Percentiles rank a stretch among this genome's conserved stretches.
Conservation (phyloP, 2,329 filamentous ascomycete genomes). For the Leptographium lundbergii region DNA sequence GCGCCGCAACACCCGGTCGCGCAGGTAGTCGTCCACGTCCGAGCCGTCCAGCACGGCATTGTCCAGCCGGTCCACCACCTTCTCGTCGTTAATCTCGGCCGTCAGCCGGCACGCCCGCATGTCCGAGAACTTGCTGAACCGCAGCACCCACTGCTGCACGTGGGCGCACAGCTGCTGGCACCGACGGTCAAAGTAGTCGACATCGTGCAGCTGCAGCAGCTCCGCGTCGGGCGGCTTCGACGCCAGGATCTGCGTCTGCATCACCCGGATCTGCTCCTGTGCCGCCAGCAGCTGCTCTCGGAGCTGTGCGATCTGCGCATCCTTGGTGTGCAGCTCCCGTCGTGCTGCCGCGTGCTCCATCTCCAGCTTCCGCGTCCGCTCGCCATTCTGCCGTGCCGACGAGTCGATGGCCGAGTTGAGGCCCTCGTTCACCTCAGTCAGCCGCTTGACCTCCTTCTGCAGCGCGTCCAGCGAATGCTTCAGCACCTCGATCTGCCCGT, state of each 20-base stretch:
- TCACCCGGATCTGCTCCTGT: conserved; percentile 44
- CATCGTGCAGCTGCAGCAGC: conserved; percentile 70
- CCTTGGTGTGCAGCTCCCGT: conserved; percentile 67
- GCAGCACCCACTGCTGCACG: conserved; percentile 93
- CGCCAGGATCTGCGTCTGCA: conserved; percentile 45
- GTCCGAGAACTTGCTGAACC: conserved; percentile 96
- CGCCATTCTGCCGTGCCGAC: conserved; percentile 62
- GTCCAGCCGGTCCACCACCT: conserved; percentile 86
- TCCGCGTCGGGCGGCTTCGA: conserved; percentile 47
- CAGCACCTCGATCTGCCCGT: conserved; percentile 75
- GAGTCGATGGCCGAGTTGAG: conserved; percentile 66
- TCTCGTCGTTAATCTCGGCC: conserved; percentile 77
- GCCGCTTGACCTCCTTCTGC: conserved; percentile 66
- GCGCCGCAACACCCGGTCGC: conserved; percentile 74
- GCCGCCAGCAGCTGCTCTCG: conserved; percentile 67
- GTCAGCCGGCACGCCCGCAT: conserved; percentile 76
- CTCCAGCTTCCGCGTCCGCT: conserved; percentile 56
- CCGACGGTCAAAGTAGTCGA: conserved; percentile 89
- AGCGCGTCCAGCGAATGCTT: conserved; percentile 67
- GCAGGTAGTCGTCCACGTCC: conserved; percentile 78
- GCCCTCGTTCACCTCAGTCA: conserved; percentile 72
- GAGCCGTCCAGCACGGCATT: conserved; percentile 89
- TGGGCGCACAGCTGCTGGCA: conserved; percentile 93
- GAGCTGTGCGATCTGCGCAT: conserved; percentile 68
- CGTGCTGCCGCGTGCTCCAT: conserved; percentile 51